These are phyloP conservation scores for Naganishia vishniacii DNA, from an alignment of 768 basidiomycete species.

Conservation along the genomic window DNA sequence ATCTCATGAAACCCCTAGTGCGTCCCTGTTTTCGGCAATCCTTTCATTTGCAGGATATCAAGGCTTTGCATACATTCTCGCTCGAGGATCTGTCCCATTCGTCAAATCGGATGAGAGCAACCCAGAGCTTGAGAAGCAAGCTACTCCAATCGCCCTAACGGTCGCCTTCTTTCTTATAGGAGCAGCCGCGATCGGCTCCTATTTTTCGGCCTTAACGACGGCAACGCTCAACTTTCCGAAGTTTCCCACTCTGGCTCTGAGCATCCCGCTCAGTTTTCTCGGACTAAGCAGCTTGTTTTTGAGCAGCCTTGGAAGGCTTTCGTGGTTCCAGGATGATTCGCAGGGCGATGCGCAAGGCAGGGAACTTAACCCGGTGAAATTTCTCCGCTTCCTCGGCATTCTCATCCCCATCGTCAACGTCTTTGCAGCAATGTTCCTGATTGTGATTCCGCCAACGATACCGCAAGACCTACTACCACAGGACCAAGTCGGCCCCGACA, in stretches of 20 bases:
- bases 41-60: conserved; percentile 43
- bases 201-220: conserved; percentile 46
- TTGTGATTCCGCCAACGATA: conserved; percentile 30
- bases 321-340: conserved; percentile 11
- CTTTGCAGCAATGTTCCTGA: conserved; percentile 41
- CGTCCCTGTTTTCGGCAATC: conserved; percentile 37
- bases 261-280: conserved; percentile 41
- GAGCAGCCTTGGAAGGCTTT: conserved; percentile 14
- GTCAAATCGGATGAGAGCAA: conserved; percentile 1
- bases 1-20: conserved; percentile 34
- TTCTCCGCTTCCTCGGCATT: conserved; percentile 41
- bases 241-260: conserved; percentile 45
- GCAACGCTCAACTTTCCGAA: conserved; percentile 45
- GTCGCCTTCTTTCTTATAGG: conserved; percentile 42
- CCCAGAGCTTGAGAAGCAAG: conserved; percentile 16
- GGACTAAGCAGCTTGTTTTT: conserved; percentile 45
- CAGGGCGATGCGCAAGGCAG: conserved; percentile 18
- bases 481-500: neutral
- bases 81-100: conserved; percentile 18
- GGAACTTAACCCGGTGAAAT: conserved; percentile 37
- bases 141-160: conserved; percentile 11
- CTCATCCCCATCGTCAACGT: conserved; percentile 43
- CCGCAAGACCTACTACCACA: conserved; percentile 15
- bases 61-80: conserved; percentile 38
- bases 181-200: conserved; percentile 44